phyloP scores from a whole-genome alignment of 495 filamentous ascomycete species.

The Pseudevernia furfuracea region DNA sequence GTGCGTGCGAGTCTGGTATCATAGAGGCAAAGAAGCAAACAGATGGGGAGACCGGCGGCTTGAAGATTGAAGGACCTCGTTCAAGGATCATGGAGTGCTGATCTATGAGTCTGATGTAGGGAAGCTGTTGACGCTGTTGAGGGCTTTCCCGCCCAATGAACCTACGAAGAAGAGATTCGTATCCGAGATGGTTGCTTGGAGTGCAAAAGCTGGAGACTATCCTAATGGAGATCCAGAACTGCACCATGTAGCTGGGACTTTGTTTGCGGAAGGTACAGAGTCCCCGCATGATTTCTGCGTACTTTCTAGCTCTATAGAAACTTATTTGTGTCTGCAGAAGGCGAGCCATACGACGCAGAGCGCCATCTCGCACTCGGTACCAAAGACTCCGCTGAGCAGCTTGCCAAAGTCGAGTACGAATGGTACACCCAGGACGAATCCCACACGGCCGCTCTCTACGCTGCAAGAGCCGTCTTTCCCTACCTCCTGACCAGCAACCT shows the following conservation, averaged over 20 bases:
- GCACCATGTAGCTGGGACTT: conserved; percentile 81
- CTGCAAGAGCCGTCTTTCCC: conserved; percentile 80
- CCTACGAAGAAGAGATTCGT: conserved; percentile 88
- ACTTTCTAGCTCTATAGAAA: neutral
- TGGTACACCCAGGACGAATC: conserved; percentile 89
- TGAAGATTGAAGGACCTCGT: neutral
- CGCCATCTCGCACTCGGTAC: conserved; percentile 84
- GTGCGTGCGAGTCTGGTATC: conserved; percentile 29
- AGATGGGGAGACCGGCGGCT: neutral
- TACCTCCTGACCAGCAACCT: conserved; percentile 88
- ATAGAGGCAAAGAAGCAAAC: neutral
- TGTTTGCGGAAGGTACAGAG: conserved; percentile 68
- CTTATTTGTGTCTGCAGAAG: conserved; percentile 43
- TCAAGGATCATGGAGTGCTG: neutral
- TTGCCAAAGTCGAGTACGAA: conserved; percentile 76
- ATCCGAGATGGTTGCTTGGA: conserved; percentile 84
- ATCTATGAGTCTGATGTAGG: conserved; percentile 9
- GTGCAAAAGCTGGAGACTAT: conserved; percentile 70
- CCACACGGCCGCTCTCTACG: conserved; percentile 83
- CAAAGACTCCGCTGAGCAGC: conserved; percentile 71
- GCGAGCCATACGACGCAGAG: conserved; percentile 87
- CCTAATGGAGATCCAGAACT: conserved; percentile 92
- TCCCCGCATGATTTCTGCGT: neutral
- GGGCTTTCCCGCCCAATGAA: conserved; percentile 73
- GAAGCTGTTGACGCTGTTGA: conserved; percentile 44